These are phyloP conservation scores for Euphorbia tirucalli DNA, from an alignment of 345 rosid genomes.

Conservation along the genomic window DNA sequence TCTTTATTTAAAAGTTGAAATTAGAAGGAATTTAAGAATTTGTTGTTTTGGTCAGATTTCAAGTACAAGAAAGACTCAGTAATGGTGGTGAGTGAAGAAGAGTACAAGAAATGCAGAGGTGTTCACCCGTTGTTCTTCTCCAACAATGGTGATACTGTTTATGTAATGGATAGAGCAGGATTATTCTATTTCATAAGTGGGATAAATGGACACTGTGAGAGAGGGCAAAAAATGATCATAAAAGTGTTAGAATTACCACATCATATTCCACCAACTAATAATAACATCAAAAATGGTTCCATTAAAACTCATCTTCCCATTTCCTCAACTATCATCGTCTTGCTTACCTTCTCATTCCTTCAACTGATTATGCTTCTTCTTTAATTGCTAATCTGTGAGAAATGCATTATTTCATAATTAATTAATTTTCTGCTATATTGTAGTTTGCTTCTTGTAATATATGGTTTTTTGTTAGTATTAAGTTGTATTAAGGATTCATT, in stretches of 20 bases:
- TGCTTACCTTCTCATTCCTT: background rate
- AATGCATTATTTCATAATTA: too few relatives aligned
- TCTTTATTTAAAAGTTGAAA: too few relatives aligned
- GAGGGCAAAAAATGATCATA: constrained; percentile 67
- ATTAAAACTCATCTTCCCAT: background rate
- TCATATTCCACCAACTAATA: too few relatives aligned
- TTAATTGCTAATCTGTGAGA: background rate
- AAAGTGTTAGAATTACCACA: constrained; percentile 47
- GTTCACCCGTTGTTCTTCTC: constrained; percentile 52
- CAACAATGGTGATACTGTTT: constrained; percentile 46
- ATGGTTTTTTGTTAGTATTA: too few relatives aligned
- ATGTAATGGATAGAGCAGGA: constrained; percentile 46
- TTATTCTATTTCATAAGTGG: constrained; percentile 66
- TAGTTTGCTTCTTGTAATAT: too few relatives aligned
- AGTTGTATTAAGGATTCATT: too few relatives aligned
- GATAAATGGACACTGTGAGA: constrained; percentile 51
- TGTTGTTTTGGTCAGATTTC: constrained; percentile 17
- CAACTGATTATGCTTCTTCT: background rate
- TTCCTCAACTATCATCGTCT: background rate
- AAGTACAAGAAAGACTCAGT: constrained; percentile 60
- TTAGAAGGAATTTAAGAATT: background rate
- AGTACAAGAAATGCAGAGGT: constrained; percentile 55
- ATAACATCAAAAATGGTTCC: constrained; percentile 8
- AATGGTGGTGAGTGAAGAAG: constrained; percentile 52
- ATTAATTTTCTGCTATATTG: too few relatives aligned